Base-by-base conservation (phyloP, 2,329 filamentous ascomycete species). In the Exophiala bonariae region DNA sequence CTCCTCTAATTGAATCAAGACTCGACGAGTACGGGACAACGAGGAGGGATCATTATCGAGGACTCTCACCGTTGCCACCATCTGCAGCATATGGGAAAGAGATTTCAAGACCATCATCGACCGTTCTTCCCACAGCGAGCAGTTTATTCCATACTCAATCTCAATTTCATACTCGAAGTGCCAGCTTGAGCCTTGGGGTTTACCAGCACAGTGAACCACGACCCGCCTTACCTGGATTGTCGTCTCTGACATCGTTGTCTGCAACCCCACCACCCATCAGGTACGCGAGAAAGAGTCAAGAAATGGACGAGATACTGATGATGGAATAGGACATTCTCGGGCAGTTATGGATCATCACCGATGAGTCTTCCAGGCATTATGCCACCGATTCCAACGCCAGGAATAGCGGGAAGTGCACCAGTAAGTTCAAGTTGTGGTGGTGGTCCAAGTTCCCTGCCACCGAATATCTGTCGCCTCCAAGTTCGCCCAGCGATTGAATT, bases 331-430 rank as follows among this genome's bases (percentile, higher is more conserved):
- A 51, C 80, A 32, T 85, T 82, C 32, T 79, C 81, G 52, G 82
- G 80, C 56, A 82, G 82, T 43, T 80, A 82, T 63, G 79, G 78
- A 54, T 77, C 75, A 54, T 77, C 75, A 56, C 78, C 78, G 64
- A 77, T 82, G 75, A 72, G 77, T 74, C 56, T 58, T 47, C 43
- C 47, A 20, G 45, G 48, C 16, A 44, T 41, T 26, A 51, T 59
- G 43, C 48, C 44, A 23, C 48, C 57, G 10, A 41, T 57, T 6
- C 57, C 57, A 4, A 59, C 57, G 23, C 57, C 57, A 19, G 55
- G 57, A 43, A 59, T 59, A 31, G 54, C 57, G 30, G 57, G 57
- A 38, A 58, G 45, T 14, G 67, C 63, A 54, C 68, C 69, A 44
- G 68, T 73, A 59, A 70, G 70, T 71, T 38, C 10, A 40, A 38